phyloP scores from a whole-genome alignment of 2,329 filamentous ascomycete species.

The Exserohilum rostratum region DNA sequence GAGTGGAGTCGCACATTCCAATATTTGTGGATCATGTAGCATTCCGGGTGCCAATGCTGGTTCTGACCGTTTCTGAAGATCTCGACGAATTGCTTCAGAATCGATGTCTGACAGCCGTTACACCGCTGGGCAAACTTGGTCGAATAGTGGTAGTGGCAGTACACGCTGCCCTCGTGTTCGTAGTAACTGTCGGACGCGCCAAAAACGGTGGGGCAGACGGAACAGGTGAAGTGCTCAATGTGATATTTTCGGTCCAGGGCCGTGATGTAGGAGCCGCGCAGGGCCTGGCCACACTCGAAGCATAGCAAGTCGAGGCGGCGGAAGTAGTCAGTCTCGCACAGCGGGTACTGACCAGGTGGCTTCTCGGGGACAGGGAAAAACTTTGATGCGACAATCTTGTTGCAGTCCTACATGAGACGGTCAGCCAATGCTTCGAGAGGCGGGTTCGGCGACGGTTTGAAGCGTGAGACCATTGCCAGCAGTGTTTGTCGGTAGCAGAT shows the following conservation, averaged over 20 bases:
- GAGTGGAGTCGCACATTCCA: constrained; percentile 88
- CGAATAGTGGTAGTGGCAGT: constrained; percentile 98
- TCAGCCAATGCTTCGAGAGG: constrained; percentile 1
- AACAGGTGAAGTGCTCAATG: constrained; percentile 98
- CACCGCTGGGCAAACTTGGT: constrained; percentile 96
- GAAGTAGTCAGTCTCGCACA: constrained; percentile 98
- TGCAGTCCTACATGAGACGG: constrained; percentile 73
- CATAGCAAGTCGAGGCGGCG: constrained; percentile 88
- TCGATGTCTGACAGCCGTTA: constrained; percentile 95
- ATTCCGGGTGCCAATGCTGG: constrained; percentile 99
- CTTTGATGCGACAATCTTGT: constrained; percentile 95
- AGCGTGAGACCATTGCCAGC: not conserved
- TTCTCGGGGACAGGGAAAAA: constrained; percentile 98
- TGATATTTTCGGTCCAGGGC: constrained; percentile 95
- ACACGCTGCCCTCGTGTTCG: constrained; percentile 94
- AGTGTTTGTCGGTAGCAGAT: not conserved
- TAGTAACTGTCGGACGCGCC: constrained; percentile 98
- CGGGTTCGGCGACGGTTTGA: too few species aligned
- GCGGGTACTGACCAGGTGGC: constrained; percentile 85
- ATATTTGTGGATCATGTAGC: constrained; percentile 99
- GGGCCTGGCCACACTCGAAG: constrained; percentile 86
- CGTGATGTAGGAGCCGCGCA: constrained; percentile 97
- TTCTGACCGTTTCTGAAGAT: constrained; percentile 98
- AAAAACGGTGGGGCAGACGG: constrained; percentile 95
- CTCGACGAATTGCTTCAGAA: constrained; percentile 98